Evolutionary conservation across 306 rosid genomes (phyloP).

Genomic region (Morella rubra): DNA sequence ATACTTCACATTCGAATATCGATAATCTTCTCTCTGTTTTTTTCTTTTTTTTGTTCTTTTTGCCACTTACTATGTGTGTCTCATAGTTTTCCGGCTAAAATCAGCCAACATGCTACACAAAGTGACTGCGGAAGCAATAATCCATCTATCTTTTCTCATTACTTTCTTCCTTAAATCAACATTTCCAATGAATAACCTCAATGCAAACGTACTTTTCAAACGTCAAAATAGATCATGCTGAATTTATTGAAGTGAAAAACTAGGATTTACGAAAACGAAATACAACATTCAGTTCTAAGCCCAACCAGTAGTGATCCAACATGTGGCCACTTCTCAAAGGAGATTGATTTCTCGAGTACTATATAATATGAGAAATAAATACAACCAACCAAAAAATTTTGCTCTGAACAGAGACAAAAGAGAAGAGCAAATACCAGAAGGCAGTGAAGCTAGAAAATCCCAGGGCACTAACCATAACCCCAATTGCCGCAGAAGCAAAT

Average conservation of each 20-base stretch:
- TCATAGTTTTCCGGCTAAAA: no score
- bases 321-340: neutral
- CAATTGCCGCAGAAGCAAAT: constrained; percentile 74
- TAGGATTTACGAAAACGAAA: neutral
- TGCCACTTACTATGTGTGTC: no score
- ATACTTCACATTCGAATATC: neutral
- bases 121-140: no score
- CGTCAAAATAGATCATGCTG: neutral
- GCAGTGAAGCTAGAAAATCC: constrained; percentile 77
- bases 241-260: neutral
- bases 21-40: neutral
- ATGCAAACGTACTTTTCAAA: no score
- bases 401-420: neutral
- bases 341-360: neutral
- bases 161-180: neutral
- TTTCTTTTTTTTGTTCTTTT: no score
- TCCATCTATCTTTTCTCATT: neutral
- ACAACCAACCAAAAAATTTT: neutral
- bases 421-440: constrained; percentile 57
- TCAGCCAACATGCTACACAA: no score
- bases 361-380: neutral
- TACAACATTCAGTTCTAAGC: neutral
- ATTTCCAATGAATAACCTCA: no score
- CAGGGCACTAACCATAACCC: constrained; percentile 65
- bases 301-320: no score